phyloP scores from a whole-genome alignment of 345 rosid genomes.

The Eucalyptus sp. region DNA sequence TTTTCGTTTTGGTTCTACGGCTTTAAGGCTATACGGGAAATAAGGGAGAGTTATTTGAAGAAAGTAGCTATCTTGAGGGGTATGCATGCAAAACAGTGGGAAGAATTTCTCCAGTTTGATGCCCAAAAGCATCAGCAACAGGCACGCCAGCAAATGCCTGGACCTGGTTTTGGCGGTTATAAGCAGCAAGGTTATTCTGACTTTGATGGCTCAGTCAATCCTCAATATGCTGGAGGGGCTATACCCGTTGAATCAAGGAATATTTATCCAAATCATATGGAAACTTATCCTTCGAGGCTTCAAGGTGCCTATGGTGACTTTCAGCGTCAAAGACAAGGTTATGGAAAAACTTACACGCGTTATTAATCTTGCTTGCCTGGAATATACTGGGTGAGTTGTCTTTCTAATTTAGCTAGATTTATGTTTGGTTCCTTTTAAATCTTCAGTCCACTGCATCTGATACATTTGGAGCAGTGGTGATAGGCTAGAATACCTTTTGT shows the following conservation, averaged over 20 bases:
- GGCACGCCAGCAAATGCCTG: slow-evolving; percentile 44
- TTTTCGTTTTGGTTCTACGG: slow-evolving; percentile 19
- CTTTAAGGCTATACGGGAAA: slow-evolving; percentile 75
- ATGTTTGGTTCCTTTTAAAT: background rate
- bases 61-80: slow-evolving; percentile 52
- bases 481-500: background rate
- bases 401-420: background rate
- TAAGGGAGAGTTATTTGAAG: slow-evolving; percentile 80
- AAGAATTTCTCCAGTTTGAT: slow-evolving; percentile 76
- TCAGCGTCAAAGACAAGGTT: slow-evolving; percentile 77
- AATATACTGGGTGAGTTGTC: slow-evolving; percentile 53
- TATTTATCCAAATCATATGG: slow-evolving; percentile 47
- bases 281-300: slow-evolving; percentile 60
- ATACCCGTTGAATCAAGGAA: slow-evolving; percentile 50
- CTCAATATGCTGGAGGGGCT: slow-evolving; percentile 42
- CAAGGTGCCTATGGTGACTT: slow-evolving; percentile 61
- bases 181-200: slow-evolving; percentile 64
- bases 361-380: slow-evolving; percentile 30
- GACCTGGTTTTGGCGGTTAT: slow-evolving; percentile 51
- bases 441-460: background rate
- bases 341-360: slow-evolving; percentile 71
- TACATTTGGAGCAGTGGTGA: background rate
- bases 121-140: slow-evolving; percentile 75
- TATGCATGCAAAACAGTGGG: slow-evolving; percentile 66
- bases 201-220: slow-evolving; percentile 48